These are phyloP conservation scores for Nicotiana benthamiana DNA, from an alignment of 257 asterid genomes.

Conservation along the genomic window DNA sequence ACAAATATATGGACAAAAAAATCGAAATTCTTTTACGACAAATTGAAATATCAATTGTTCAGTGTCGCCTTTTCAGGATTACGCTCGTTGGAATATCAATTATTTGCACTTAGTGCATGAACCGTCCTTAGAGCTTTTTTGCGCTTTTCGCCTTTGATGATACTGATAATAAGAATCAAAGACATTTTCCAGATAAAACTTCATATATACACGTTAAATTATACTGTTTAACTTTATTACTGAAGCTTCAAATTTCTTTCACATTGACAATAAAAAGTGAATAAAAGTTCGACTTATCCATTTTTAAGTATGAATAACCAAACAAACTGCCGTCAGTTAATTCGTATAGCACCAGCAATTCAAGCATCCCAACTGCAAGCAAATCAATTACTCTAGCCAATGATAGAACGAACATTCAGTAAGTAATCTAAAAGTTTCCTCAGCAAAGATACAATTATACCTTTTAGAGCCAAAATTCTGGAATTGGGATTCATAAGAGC, in stretches of 20 bases:
- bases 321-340: not conserved
- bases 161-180: not conserved
- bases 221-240: conserved; percentile 1
- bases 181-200: no score
- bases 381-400: not conserved
- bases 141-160: no score
- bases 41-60: no score
- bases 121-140: no score
- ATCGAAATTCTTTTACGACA: no score
- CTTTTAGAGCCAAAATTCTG: conserved; percentile 89
- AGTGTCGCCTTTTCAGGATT: no score
- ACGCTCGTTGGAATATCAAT: no score
- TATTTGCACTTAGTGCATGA: no score
- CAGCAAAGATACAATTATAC: conserved; percentile 22
- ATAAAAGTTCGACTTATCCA: not conserved
- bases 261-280: not conserved
- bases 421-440: not conserved
- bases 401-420: not conserved
- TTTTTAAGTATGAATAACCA: not conserved
- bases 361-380: not conserved
- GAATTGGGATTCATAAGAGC: conserved; percentile 95
- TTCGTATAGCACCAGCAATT: not conserved
- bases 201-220: not conserved
- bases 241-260: not conserved
- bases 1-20: no score